Evolutionary conservation across 352 stramenopile genomes (phyloP).

Genomic region (Pythium dissimile): DNA sequence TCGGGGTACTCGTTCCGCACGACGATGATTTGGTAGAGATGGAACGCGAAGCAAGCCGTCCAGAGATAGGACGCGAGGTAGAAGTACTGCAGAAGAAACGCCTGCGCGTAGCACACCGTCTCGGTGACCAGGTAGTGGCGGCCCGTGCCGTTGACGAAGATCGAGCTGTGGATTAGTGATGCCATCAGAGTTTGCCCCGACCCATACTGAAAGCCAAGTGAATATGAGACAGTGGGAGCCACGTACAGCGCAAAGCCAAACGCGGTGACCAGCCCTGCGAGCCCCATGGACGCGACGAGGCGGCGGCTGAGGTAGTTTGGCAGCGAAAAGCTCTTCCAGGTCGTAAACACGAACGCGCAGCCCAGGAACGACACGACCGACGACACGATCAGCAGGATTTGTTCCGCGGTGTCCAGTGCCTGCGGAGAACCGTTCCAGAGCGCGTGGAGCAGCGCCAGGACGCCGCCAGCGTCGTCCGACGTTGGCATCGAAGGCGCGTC

Average conservation of each 20-base stretch:
- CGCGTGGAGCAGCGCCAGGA: background rate
- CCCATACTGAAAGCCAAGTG: background rate
- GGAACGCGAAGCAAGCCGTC: constrained; percentile 82
- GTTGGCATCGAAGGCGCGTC: no score
- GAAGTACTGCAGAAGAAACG: constrained; percentile 72
- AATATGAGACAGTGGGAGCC: background rate
- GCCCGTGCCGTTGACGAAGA: constrained; percentile 48
- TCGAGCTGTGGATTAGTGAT: constrained; percentile 47
- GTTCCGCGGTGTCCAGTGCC: constrained; percentile 32
- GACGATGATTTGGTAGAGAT: constrained; percentile 86
- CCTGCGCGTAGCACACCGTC: constrained; percentile 62
- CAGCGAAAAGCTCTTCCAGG: constrained; percentile 59
- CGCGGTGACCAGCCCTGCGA: constrained; percentile 55
- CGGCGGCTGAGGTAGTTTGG: constrained; percentile 69
- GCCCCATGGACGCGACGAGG: constrained; percentile 66
- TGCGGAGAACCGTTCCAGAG: constrained; percentile 4
- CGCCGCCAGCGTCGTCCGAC: no score
- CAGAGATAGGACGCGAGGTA: constrained; percentile 81
- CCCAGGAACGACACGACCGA: constrained; percentile 61
- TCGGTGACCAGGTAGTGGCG: constrained; percentile 44
- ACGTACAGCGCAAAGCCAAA: constrained; percentile 61
- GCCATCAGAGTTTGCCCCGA: no score
- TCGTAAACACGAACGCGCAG: constrained; percentile 65
- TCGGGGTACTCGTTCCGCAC: constrained; percentile 78
- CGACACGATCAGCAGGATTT: constrained; percentile 48